A percentile compares a stretch with the other conserved stretches of the same genome.
Conservation (phyloP, 805 yeast genomes). For the Yarrowia hollandica region DNA sequence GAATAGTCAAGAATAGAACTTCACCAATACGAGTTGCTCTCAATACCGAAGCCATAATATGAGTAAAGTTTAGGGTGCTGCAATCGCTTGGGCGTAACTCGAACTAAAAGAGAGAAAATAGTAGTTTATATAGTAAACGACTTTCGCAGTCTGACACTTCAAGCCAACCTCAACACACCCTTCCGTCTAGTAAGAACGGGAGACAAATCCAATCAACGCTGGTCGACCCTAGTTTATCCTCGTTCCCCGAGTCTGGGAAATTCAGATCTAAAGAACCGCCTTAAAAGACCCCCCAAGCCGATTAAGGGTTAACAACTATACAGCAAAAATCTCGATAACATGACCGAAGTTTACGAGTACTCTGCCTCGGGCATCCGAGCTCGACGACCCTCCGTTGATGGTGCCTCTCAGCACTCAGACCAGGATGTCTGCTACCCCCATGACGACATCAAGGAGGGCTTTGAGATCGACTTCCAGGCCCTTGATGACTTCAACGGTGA, state of each 20-base stretch:
- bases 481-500: neutral
- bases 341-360: conserved; percentile 10
- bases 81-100: conserved; percentile 11
- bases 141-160: conserved; percentile 12
- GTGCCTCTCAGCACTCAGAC: conserved; percentile 26
- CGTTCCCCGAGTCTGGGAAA: conserved; percentile 29
- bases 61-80: conserved; percentile 11
- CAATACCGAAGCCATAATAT: neutral
- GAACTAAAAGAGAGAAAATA: neutral
- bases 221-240: conserved; percentile 27
- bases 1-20: neutral
- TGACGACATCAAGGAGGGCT: conserved; percentile 28
- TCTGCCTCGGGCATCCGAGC: conserved; percentile 10
- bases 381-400: conserved; percentile 28
- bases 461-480: conserved; percentile 16
- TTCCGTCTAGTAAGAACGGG: conserved; percentile 30
- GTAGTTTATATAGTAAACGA: conserved; percentile 10
- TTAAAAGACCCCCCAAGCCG: conserved; percentile 1
- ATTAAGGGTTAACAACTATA: too few relatives aligned
- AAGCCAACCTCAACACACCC: conserved; percentile 18
- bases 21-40: neutral
- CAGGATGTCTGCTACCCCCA: conserved; percentile 30
- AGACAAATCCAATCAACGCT: conserved; percentile 28
- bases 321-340: neutral
- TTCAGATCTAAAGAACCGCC: conserved; percentile 26